These are phyloP conservation scores for Colletotrichum spaethianum DNA, from an alignment of 2,329 filamentous ascomycete genomes.

Conservation along the genomic window DNA sequence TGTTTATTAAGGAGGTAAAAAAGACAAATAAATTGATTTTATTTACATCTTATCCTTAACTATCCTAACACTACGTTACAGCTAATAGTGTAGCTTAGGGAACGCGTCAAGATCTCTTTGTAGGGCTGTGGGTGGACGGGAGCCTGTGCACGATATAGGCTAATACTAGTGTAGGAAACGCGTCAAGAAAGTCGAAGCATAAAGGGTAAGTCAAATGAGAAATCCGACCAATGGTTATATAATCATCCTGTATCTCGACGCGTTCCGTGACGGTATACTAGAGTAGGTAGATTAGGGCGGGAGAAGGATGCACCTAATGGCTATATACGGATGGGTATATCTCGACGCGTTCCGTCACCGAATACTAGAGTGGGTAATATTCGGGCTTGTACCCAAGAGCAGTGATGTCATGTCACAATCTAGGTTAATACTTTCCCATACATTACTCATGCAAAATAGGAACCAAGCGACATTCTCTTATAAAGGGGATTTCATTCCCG, in stretches of 20 bases:
- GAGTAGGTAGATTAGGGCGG: not conserved
- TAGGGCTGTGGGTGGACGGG: not conserved
- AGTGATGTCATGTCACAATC: too few relatives aligned
- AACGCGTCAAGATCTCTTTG: not conserved
- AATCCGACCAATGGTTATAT: not conserved
- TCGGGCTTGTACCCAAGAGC: too few relatives aligned
- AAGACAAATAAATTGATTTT: not conserved
- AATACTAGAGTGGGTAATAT: not conserved
- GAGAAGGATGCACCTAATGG: not conserved
- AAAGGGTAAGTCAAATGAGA: not conserved
- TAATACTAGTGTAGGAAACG: not conserved
- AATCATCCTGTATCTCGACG: not conserved
- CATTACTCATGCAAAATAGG: not conserved
- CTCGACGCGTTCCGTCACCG: not conserved
- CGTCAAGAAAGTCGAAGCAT: not conserved
- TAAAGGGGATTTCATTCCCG: not conserved
- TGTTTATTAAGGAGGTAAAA: not conserved
- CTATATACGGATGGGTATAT: not conserved
- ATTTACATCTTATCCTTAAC: not conserved
- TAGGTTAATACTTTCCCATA: too few relatives aligned
- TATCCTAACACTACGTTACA: not conserved
- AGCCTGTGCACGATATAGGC: not conserved
- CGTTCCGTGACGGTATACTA: not conserved
- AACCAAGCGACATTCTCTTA: not conserved
- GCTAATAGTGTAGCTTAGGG: not conserved